Evolutionary conservation across 345 rosid species (phyloP), one percentile per base, ranked within the genome.

Genomic region (Fremontodendron californicum): DNA sequence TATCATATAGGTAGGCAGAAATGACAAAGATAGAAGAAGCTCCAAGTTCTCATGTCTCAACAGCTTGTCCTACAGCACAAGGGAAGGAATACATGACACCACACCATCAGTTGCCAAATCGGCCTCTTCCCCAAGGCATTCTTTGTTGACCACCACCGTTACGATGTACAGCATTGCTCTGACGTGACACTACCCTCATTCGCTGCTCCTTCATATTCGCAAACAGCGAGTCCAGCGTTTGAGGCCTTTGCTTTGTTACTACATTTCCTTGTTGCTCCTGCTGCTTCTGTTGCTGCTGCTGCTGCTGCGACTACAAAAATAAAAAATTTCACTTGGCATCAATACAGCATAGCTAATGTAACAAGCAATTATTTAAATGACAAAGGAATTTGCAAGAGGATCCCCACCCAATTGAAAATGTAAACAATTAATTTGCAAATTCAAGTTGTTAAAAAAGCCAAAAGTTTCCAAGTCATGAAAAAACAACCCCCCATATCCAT

Each of bases 131-230:
- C n/a, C n/a, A n/a, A n/a, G n/a, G n/a, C n/a, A n/a, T n/a, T n/a
- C n/a, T n/a, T n/a, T n/a, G n/a, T n/a, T n/a, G n/a, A n/a, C n/a
- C n/a, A n/a, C n/a, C n/a, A n/a, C n/a, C n/a, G n/a, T n/a, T n/a
- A n/a, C n/a, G 78, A 57, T 78, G 85, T 58, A 11, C 77, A 27
- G 19, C 67, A 71, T 80, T 33, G 35, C 2, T 33, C 35, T 33
- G 35, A n/a, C n/a, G n/a, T n/a, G n/a, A 42, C 19, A 83, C 58
- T 72, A 65, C 82, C 80, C 62, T 89, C 91, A 81, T 86, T 73
- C 97, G 87, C 86, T 90, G 89, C 84, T 92, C 93, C 81, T 89
- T n/a, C n/a, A n/a, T n/a, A n/a, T n/a, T n/a, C n/a, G n/a, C n/a
- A n/a, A n/a, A n/a, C n/a, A n/a, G n/a, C 1, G 96, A 90, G 75